Base-by-base conservation (phyloP, 1,284 basidiomycete species). In the Pseudozyma hubeiensis region DNA sequence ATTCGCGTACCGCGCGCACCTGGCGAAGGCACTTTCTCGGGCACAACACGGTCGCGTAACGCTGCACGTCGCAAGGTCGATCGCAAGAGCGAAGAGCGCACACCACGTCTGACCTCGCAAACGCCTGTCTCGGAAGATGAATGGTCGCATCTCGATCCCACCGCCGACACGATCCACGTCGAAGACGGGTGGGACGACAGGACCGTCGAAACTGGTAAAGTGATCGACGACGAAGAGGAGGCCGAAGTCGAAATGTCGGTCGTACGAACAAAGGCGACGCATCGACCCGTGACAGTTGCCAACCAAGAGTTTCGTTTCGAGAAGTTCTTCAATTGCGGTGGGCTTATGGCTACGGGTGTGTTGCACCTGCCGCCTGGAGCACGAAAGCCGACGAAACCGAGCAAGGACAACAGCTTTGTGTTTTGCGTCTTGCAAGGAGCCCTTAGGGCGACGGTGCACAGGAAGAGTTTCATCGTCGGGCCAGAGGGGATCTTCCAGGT, bases 401-500 rank as follows among this genome's bases (percentile, higher is more conserved):
- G 93, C 7, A 94, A 92, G 82, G 96, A 98, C 82, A 99, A 99
- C 79, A 92, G 92, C 57, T 99, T 97, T 85, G 96, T 97, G 5
- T 83, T 84, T 43, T 69, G 80, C 47, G 81, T 84, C 14, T 34
- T 78, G 7, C 73, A 83, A 84, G 97, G 96, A 11, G 92, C 92
- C 0, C 91, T 98, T 11, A 90, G 91, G 59, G 91, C 95, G 60
- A 90, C 89, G 59, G 88, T 99, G 5, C 91, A 97, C 84, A 87
- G 91, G 40, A 91, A 90, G 6, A 89, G 87, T 53, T 91, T 93
- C 79, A 86, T 93, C 46, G 88, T 98, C 45, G 89, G 91, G 7
- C 89, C 91, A 1, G 93, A 93, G 11, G 94, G 91, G 7, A 91
- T 91, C 88, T 96, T 97, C 84, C 88, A 97, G 79, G 91, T 97